Evolutionary conservation across 495 filamentous ascomycete species (phyloP).

Genomic region (Aspergillus nidulans): DNA sequence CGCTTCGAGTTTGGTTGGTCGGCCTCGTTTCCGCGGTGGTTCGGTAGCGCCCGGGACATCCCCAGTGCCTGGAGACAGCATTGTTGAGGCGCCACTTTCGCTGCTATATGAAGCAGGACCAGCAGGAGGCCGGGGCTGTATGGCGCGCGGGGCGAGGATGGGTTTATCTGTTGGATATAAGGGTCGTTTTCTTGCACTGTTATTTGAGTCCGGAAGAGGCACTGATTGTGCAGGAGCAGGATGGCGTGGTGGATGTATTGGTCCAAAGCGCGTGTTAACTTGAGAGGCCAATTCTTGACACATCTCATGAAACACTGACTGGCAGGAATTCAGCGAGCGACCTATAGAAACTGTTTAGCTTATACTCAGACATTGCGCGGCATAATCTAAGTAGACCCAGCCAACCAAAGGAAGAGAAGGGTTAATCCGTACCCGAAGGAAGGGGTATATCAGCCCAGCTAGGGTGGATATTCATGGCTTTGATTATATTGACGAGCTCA

Average conservation of each 20-base stretch:
- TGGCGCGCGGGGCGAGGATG: constrained; percentile 30
- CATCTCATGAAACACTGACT: constrained; percentile 36
- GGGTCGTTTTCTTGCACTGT: constrained; percentile 31
- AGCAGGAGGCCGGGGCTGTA: constrained; percentile 38
- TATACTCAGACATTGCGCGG: background rate
- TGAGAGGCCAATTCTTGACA: constrained; percentile 20
- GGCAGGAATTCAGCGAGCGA: constrained; percentile 43
- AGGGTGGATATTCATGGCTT: constrained; percentile 44
- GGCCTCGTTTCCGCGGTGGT: constrained; percentile 54
- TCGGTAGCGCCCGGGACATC: constrained; percentile 24
- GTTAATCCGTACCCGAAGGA: constrained; percentile 42
- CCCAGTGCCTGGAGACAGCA: constrained; percentile 34
- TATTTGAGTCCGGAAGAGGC: constrained; percentile 20
- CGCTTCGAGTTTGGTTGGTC: constrained; percentile 54
- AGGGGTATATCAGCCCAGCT: constrained; percentile 56
- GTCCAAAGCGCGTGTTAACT: constrained; percentile 21
- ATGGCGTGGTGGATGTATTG: constrained; percentile 26
- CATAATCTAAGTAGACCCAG: background rate
- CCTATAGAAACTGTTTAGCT: constrained; percentile 26
- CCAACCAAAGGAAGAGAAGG: background rate
- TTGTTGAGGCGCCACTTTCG: constrained; percentile 36
- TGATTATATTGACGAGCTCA: constrained; percentile 47
- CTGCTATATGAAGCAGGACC: constrained; percentile 36
- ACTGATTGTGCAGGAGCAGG: constrained; percentile 20
- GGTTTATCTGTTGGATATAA: constrained; percentile 33